Conservation (phyloP, 305 asterid species). For the Ilex paraguariensis region DNA sequence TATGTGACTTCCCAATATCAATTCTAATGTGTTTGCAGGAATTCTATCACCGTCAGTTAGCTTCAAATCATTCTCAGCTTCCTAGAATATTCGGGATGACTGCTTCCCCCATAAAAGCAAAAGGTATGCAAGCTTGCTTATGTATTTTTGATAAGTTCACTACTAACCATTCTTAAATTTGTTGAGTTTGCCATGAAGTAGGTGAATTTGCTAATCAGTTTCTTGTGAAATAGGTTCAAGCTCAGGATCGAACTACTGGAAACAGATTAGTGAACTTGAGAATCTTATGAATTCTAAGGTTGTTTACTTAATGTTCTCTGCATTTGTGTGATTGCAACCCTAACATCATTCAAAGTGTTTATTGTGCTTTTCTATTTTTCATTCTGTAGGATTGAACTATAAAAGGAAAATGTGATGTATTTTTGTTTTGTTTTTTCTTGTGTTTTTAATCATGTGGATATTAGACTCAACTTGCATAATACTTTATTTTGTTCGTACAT, state of each 20-base stretch:
- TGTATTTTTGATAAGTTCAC: neutral
- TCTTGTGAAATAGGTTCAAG: slow-evolving; percentile 34
- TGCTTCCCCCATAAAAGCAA: slow-evolving; percentile 88
- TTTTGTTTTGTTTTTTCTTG: too few relatives aligned
- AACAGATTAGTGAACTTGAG: slow-evolving; percentile 58
- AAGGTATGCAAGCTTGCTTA: slow-evolving; percentile 35
- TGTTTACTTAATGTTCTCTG: slow-evolving; percentile 2
- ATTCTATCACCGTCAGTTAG: slow-evolving; percentile 50
- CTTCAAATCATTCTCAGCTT: slow-evolving; percentile 23
- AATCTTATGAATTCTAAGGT: slow-evolving; percentile 90
- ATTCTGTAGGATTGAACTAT: too few relatives aligned
- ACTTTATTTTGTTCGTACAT: too few relatives aligned
- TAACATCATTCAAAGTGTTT: neutral
- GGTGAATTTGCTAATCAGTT: too few relatives aligned
- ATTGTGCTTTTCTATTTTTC: too few relatives aligned
- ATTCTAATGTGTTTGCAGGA: slow-evolving; percentile 39
- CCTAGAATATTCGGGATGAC: slow-evolving; percentile 96
- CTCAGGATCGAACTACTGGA: slow-evolving; percentile 35
- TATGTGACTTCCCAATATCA: too few relatives aligned
- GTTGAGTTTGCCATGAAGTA: too few relatives aligned
- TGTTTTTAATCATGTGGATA: too few relatives aligned
- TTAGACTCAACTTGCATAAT: too few relatives aligned
- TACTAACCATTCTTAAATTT: neutral
- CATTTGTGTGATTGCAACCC: neutral
- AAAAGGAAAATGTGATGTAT: too few relatives aligned